These are phyloP conservation scores for Globisporangium apiculatum DNA, from an alignment of 352 stramenopile species.

Conservation along the genomic window DNA sequence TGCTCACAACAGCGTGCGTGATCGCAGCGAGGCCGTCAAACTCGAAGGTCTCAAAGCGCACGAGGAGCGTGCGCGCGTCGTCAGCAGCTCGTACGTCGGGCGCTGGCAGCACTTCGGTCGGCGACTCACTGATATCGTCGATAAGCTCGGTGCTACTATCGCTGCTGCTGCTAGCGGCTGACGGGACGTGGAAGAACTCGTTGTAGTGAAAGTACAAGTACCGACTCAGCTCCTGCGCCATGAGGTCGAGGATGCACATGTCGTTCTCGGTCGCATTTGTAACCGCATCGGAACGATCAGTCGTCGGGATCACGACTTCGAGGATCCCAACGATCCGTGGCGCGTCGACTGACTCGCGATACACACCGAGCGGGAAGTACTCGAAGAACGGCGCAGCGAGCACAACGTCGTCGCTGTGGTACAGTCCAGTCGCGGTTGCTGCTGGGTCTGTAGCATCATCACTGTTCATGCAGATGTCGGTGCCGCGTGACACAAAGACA, in stretches of 20 bases:
- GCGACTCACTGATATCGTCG: background rate
- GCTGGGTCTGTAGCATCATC: conserved; percentile 6
- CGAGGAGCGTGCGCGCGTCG: conserved; percentile 14
- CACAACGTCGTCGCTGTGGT: conserved; percentile 28
- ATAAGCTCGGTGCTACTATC: background rate
- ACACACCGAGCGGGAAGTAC: conserved; percentile 26
- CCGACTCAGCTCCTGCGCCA: conserved; percentile 50
- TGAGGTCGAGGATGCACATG: conserved; percentile 55
- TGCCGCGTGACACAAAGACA: conserved; percentile 7
- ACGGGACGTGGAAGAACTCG: conserved; percentile 44
- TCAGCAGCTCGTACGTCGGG: conserved; percentile 11
- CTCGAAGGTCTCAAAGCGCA: conserved; percentile 11
- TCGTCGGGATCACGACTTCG: conserved; percentile 43
- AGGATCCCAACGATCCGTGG: conserved; percentile 48
- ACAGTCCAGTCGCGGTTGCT: conserved; percentile 24
- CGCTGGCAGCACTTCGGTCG: conserved; percentile 12
- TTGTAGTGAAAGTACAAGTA: conserved; percentile 78
- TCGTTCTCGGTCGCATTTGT: conserved; percentile 42
- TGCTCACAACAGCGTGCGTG: conserved; percentile 12
- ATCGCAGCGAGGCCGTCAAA: conserved; percentile 8
- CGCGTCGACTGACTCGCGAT: conserved; percentile 13
- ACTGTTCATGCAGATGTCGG: conserved; percentile 10
- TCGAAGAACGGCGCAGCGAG: conserved; percentile 39
- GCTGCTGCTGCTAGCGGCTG: background rate
- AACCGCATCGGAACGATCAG: too few relatives aligned